A percentile compares a stretch with the other conserved stretches of the same genome.
phyloP scores from a whole-genome alignment of 2,329 filamentous ascomycete genomes.

The Epichloe uncinata region DNA sequence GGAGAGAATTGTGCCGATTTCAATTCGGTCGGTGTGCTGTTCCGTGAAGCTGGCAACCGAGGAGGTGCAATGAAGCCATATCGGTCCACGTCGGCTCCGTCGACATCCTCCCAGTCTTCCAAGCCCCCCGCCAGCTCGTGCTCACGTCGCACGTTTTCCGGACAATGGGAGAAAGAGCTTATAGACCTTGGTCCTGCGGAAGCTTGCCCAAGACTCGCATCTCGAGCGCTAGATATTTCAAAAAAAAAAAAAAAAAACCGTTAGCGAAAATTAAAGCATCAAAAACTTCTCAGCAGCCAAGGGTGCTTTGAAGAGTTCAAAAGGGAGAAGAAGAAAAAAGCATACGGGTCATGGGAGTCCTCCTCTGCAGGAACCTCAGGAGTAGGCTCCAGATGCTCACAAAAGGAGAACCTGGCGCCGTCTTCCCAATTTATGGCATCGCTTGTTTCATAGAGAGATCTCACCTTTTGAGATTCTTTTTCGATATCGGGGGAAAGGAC shows the following conservation, averaged over 20 bases:
- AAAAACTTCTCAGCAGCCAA: neutral
- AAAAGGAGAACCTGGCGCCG: constrained; percentile 31
- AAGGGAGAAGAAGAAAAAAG: constrained; percentile 15
- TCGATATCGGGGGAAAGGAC: constrained; percentile 42
- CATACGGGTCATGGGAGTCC: constrained; percentile 42
- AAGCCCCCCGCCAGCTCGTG: constrained; percentile 44
- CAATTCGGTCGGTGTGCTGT: constrained; percentile 27
- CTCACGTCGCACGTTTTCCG: constrained; percentile 23
- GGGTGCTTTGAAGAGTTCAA: neutral
- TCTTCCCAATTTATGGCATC: constrained; percentile 40
- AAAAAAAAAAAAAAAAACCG: neutral
- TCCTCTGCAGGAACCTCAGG: constrained; percentile 38
- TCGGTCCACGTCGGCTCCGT: constrained; percentile 48
- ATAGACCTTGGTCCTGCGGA: constrained; percentile 27
- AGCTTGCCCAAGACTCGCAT: constrained; percentile 18
- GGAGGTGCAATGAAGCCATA: constrained; percentile 51
- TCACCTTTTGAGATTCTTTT: constrained; percentile 54
- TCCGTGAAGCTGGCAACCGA: constrained; percentile 25
- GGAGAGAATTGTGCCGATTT: constrained; percentile 30
- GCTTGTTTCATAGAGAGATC: constrained; percentile 49
- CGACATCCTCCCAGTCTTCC: constrained; percentile 55
- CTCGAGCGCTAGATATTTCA: constrained; percentile 1
- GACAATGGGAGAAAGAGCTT: constrained; percentile 31
- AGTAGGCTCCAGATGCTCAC: constrained; percentile 35
- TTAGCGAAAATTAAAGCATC: neutral